Percentiles rank a stretch among this genome's conserved stretches.
phyloP scores from a whole-genome alignment of 2,329 filamentous ascomycete genomes.

The Xylaria sp. region DNA sequence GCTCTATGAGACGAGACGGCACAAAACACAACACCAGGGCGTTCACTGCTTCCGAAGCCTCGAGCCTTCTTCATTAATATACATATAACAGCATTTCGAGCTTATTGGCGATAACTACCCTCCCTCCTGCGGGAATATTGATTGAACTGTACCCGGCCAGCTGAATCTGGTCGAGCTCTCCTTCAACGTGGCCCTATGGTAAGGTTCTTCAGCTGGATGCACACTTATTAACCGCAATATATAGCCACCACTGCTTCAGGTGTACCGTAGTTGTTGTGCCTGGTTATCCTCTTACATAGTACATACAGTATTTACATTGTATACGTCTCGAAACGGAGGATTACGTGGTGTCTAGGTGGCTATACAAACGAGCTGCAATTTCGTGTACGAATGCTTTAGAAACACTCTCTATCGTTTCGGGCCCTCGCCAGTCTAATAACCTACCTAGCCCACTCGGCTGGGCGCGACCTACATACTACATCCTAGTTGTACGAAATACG shows the following conservation, averaged over 20 bases:
- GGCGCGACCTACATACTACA: too few relatives aligned
- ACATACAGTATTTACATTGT: background rate
- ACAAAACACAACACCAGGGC: conserved; percentile 28
- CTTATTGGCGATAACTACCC: background rate
- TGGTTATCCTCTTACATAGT: background rate
- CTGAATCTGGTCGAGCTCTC: too few relatives aligned
- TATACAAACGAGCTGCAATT: background rate
- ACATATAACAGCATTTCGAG: background rate
- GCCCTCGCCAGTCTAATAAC: background rate
- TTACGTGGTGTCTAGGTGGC: too few relatives aligned
- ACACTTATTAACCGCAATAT: background rate
- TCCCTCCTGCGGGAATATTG: too few relatives aligned
- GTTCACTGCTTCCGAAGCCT: background rate
- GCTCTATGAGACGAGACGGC: conserved; percentile 23
- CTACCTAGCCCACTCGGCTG: background rate
- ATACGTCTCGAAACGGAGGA: background rate
- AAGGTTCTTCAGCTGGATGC: too few relatives aligned
- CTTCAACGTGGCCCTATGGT: too few relatives aligned
- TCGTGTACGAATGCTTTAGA: background rate
- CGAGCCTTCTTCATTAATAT: background rate
- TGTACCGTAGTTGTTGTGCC: background rate
- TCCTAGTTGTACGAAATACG: too few relatives aligned
- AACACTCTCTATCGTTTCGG: too few relatives aligned
- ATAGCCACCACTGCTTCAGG: background rate
- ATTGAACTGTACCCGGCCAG: too few relatives aligned